Base-by-base conservation (phyloP, 805 yeast genomes). In the Wickerhamiella parazyma region DNA sequence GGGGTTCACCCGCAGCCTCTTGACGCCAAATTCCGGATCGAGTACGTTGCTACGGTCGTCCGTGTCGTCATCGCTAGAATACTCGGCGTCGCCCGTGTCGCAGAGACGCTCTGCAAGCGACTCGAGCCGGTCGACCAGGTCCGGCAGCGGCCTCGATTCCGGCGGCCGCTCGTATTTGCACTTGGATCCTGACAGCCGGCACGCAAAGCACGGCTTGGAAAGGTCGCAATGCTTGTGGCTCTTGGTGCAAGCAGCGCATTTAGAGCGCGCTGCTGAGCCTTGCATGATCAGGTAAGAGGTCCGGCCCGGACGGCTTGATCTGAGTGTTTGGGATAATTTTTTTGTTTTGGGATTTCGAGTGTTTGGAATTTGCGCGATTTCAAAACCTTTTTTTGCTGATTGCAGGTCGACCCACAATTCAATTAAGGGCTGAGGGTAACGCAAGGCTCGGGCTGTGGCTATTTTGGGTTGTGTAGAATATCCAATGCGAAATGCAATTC, bases 11-110 rank as follows among this genome's bases (percentile, higher is more conserved):
- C 24, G 33, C 22, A 39, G 31, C 22, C 36, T 29, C 10, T 26
- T 20, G 2, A 35, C 22, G 18, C 42, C 42, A 17, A 39, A 39
- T 16, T 39, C 42, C 10, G 42, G 42, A 19, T 39, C 42, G 12
- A 9, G 7, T 6, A 16, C 16, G 14, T 31, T 31, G 22, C 16
- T 22, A n/a, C 19, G 26, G 9, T 21, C 28, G 6, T 39, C 42
- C 5, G 21, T 12, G 4, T 39, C 42, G 9, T 39, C 42, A 5
- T 39, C 42, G 4, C 35, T 28, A n/a, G 36, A 21, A 16, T 18
- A 34, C n/a, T 19, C 17, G 14, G 33, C 14, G 10, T 39, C 22
- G 14, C 17, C 16, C 10, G 21, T 28, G n/a, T 39, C 35, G 8
- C 29, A 31, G n/a, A 39, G 29, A 3, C 36, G 42, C 31, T 39